Evolutionary conservation across 208 protist genomes (phyloP), one percentile per base, ranked within the genome.

Genomic region (Acanthamoeba sp.): DNA sequence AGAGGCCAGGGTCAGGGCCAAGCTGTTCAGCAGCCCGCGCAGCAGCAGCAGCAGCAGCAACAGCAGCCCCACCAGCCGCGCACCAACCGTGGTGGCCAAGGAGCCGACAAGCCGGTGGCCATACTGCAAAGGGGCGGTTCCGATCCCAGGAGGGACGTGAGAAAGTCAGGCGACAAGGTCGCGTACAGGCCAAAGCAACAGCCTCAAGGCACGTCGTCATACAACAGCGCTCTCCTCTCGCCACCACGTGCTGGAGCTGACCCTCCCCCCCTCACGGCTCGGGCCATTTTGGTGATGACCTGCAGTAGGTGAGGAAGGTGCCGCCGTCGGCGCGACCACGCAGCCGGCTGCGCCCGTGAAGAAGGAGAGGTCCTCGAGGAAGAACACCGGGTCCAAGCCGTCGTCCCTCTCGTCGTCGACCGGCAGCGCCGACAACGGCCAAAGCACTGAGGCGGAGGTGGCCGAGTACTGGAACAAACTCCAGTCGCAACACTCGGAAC

Each of bases 391-490:
- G 20, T n/a, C 55, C 55, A 62, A 62, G n/a, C 66, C 12, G 29
- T 76, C 66, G 29, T 40, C n/a, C 1, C 36, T n/a, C 12, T 29
- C 66, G 14, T 20, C 29, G 66, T n/a, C 66, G 22, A 40, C 32
- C 22, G 6, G 22, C 16, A n/a, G 22, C 36, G n/a, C 66, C 36
- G 24, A 16, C 66, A 76, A 76, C 20, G 66, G 66, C 29, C n/a
- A 40, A 20, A 42, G 32, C 36, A 42, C 36, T 14, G 66, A 76
- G n/a, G 29, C 7, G 16, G 66, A 76, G 66, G 66, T 76, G 7
- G 36, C 66, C n/a, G 66, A 76, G 32, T 40, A 76, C n/a, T 42
- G n/a, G 66, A 76, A 76, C n/a, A 76, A 76, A 14, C 66, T 76
- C 29, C 66, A 76, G 66, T 76, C 36, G 29, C 66, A 76, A 29